phyloP scores from a whole-genome alignment of 306 rosid genomes.

The Malus sieversii region DNA sequence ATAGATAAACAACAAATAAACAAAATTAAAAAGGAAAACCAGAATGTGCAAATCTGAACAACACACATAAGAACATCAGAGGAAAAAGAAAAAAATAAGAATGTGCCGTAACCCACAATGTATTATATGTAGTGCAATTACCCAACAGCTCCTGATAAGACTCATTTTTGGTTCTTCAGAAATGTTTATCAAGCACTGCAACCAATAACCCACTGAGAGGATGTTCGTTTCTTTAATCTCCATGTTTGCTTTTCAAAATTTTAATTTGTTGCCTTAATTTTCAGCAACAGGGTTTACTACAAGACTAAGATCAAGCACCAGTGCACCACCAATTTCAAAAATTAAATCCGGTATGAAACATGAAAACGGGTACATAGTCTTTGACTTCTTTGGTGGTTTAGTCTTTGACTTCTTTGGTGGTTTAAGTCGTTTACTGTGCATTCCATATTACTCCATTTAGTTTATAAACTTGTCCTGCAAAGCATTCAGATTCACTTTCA shows the following conservation, averaged over 20 bases:
- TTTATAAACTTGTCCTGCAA: not conserved
- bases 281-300: not conserved
- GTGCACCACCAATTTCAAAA: too few relatives aligned
- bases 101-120: not conserved
- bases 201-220: not conserved
- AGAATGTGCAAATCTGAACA: too few relatives aligned
- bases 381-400: not conserved
- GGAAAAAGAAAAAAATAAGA: too few relatives aligned
- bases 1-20: too few relatives aligned
- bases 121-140: not conserved
- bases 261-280: not conserved
- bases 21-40: too few relatives aligned
- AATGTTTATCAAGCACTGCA: not conserved
- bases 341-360: not conserved
- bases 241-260: not conserved
- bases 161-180: too few relatives aligned
- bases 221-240: not conserved
- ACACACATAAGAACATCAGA: not conserved
- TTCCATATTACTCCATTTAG: not conserved
- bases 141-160: not conserved
- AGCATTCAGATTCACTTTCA: not conserved
- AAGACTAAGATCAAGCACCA: not conserved
- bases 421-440: not conserved
- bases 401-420: not conserved
- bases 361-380: not conserved